Evolutionary conservation across 768 basidiomycete genomes (phyloP), one percentile per base, ranked within the genome.

Genomic region (Paxillus ammoniavirescens): DNA sequence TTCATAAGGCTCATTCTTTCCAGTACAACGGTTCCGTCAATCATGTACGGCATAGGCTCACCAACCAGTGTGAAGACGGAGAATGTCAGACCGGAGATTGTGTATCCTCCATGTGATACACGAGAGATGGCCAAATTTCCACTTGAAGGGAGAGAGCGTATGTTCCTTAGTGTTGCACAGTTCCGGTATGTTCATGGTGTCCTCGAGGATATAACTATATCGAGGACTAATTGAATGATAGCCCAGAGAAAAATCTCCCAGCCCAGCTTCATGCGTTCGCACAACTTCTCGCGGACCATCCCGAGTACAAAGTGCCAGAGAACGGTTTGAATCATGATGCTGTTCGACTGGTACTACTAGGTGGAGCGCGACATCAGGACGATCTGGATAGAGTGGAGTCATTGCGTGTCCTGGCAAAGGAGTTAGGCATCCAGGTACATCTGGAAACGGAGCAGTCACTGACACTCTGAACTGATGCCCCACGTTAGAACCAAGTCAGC

Each of bases 51-150:
- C 28, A 4, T 49, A 18, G 26, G 44, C 7, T 43, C 54, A 2
- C 43, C 30, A 3, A 21, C 6, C 8, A 31, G 52, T 10, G n/a
- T 7, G 9, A 47, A 28, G 15, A 6, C 23, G n/a, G 18, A 21
- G 8, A 47, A 53, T 44, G 48, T 53, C 1, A 42, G 41, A 43
- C 66, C 62, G 13, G 10, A 61, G 41, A 85, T 86, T 44, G 90
- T 97, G 1, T 98, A 93, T 66, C 96, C 97, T 0, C 91, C 97
- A 0, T 98, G 97, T 65, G 91, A 96, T 61, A 94, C 91, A 0
- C 76, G 76, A 13, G 86, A 82, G 59, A 83, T 97, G 71, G 73
- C 73, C 10, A 68, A 65, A 35, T 88, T 84, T 60, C 65, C 78
- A 1, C 70, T 89, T 23, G 74, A 75, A 49, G 66, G 67, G 9